A percentile compares a stretch with the other conserved stretches of the same genome.
Conservation (phyloP, 192 early-diverging fungal genomes). For the Geranomyces variabilis region DNA sequence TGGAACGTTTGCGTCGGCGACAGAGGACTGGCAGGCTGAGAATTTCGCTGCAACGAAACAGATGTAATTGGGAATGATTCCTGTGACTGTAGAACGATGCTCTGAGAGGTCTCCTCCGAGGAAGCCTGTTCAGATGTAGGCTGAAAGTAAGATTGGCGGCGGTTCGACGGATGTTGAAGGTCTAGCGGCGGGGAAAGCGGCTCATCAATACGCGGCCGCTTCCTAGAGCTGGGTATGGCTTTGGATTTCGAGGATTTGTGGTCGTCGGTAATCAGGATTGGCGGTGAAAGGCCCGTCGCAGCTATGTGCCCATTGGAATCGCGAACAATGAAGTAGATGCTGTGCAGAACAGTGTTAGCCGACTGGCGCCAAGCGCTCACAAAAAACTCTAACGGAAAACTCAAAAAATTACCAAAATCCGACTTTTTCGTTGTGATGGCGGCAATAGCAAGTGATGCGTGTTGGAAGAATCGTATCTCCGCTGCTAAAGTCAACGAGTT, state of each 20-base stretch:
- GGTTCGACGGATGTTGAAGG: not conserved
- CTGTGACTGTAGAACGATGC: not conserved
- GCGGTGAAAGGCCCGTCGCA: slow-evolving; percentile 81
- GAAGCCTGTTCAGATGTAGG: not conserved
- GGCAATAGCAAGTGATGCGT: slow-evolving; percentile 95
- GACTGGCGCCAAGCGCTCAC: not conserved
- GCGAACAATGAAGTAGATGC: slow-evolving; percentile 77
- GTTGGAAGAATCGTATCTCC: slow-evolving; percentile 89
- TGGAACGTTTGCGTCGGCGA: not conserved
- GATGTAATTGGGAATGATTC: too few species aligned
- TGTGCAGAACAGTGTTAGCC: slow-evolving; percentile 7
- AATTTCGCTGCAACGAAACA: too few species aligned
- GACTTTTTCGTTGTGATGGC: slow-evolving; percentile 91
- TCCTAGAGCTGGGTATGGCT: slow-evolving; percentile 26
- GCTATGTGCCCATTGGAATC: slow-evolving; percentile 68
- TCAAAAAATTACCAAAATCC: slow-evolving; percentile 75
- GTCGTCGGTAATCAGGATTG: slow-evolving; percentile 97
- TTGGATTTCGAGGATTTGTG: slow-evolving; percentile 87
- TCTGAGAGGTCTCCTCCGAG: not conserved
- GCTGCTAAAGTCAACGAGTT: slow-evolving; percentile 82
- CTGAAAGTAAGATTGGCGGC: slow-evolving; percentile 1
- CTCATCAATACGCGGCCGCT: slow-evolving; percentile 43
- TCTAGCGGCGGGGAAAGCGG: slow-evolving; percentile 10
- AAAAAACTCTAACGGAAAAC: too few species aligned
- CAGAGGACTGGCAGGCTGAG: not conserved